Evolutionary conservation across 805 yeast species (phyloP), one percentile per base, ranked within the genome.

Genomic region (Saccharomycopsis microspora): DNA sequence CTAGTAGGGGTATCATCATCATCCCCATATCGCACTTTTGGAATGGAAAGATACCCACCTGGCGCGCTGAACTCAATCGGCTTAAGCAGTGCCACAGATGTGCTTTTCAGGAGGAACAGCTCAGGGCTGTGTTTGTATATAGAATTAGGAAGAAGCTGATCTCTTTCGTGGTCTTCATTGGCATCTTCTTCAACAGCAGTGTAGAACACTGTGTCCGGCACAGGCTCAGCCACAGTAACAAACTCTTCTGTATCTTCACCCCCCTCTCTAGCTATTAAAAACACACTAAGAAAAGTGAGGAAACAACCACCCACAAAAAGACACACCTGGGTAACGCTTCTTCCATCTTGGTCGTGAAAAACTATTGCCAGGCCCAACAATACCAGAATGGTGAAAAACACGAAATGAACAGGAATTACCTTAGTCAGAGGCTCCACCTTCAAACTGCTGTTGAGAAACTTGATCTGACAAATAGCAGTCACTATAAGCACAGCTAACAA

Each of bases 381-480:
- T 3, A 71, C 73, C 3, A 72, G 64, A 6, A 67, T 50, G 1
- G 75, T 71, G 61, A 74, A 73, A 34, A 70, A 64, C 4, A 66
- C 72, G 59, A 72, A 73, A 54, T 72, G 76, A 37, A 71, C 64
- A 0, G 78, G 78, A 5, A 74, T 69, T 3, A 74, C 76, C 5
- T 67, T 64, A 37, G 74, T 69, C 3, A 74, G 68, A 11, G 66
- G 66, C 45, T 68, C 71, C 9, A 59, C 55, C 37, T 61, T 61
- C 38, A 74, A 57, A 3, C 72, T 66, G 11, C 64, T 60, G 51
- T 66, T 65, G 9, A 74, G 56, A 33, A 64, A 61, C 34, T 61
- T 56, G 32, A 71, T 62, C 51, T 74, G 76, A 37, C 67, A 54
- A 1, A 65, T 57, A 0, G 74, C 72, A 1, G 74, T 66, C n/a